phyloP scores from a whole-genome alignment of 208 protist species.

The Leishmania gerbilli region DNA sequence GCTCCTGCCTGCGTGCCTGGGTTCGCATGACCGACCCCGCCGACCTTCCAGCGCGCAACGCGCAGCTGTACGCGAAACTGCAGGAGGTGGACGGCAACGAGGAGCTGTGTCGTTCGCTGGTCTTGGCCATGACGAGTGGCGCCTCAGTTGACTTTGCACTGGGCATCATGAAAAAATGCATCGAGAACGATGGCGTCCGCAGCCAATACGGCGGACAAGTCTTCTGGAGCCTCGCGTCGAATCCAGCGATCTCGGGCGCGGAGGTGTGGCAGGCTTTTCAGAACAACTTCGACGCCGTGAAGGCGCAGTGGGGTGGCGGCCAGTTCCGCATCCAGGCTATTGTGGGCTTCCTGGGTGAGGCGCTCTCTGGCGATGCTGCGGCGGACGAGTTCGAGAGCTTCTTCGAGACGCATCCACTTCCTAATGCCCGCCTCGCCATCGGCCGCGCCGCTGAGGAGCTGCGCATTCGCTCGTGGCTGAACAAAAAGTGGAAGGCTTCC shows the following conservation, averaged over 20 bases:
- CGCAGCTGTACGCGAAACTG: constrained; percentile 52
- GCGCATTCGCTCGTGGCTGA: constrained; percentile 60
- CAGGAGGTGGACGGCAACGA: constrained; percentile 66
- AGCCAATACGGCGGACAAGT: constrained; percentile 75
- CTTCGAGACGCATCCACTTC: constrained; percentile 73
- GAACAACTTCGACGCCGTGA: constrained; percentile 64
- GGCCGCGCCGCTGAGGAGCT: constrained; percentile 69
- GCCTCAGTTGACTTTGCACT: constrained; percentile 60
- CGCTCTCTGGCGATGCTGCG: constrained; percentile 52
- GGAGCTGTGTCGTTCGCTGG: constrained; percentile 62
- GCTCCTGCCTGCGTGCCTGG: constrained; percentile 49
- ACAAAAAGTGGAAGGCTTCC: constrained; percentile 52
- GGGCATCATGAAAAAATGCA: constrained; percentile 57
- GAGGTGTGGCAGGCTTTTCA: constrained; percentile 81
- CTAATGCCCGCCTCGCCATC: constrained; percentile 76
- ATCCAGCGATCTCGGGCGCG: constrained; percentile 39
- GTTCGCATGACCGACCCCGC: constrained; percentile 33
- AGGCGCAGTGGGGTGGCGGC: constrained; percentile 86
- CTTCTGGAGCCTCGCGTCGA: constrained; percentile 54
- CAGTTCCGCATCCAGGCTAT: constrained; percentile 91
- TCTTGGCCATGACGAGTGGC: constrained; percentile 62
- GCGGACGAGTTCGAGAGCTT: constrained; percentile 69
- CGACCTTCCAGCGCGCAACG: constrained; percentile 29
- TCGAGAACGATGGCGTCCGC: constrained; percentile 66
- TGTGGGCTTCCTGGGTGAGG: constrained; percentile 56